Evolutionary conservation across 139 green algal genomes (phyloP), one percentile per base, ranked within the genome.

Genomic region (Chlorokybus atmophyticus): DNA sequence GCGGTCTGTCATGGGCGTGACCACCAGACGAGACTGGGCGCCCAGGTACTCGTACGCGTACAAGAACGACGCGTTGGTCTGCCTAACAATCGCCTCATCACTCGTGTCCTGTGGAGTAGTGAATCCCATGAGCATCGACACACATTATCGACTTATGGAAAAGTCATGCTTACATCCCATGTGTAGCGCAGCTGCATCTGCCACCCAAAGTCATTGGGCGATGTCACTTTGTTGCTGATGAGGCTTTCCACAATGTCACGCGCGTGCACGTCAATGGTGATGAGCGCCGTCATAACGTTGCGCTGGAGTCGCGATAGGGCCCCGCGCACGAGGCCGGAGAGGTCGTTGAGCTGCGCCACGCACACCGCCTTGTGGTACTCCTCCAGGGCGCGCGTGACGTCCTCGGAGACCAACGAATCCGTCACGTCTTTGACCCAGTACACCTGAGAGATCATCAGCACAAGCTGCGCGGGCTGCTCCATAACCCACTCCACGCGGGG

Each of bases 21-120:
- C 75, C 39, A 93, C 84, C 62, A 93, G 78, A 4, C 84, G 63
- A 0, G 72, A 50, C 74, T 90, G 81, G 19, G 83, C 81, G 1
- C 84, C 84, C 29, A 93, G 76, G 74, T 93, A 93, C 77, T 93
- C 84, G 70, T 89, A 93, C 2, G 60, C 79, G 57, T 93, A 93
- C 28, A 70, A 30, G 59, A 86, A 86, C 28, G 52, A 59, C 1
- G 81, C 79, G 50, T 85, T 91, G 40, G 82, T 75, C 78, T 85
- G 75, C 2, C 58, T 24, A 7, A 68, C 85, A 71, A 55, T 84
- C 73, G 35, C 35, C 35, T 44, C 35, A 14, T 44, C 35, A 10
- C 10, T 44, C 35, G 35, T 14, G 10, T 44, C 35, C 35, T 44
- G 30, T 29, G n/a, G 10, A 44, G 35, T n/a, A n/a, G n/a, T n/a